Evolutionary conservation across 2,329 filamentous ascomycete genomes (phyloP).

Genomic region (Myotisia sp.): DNA sequence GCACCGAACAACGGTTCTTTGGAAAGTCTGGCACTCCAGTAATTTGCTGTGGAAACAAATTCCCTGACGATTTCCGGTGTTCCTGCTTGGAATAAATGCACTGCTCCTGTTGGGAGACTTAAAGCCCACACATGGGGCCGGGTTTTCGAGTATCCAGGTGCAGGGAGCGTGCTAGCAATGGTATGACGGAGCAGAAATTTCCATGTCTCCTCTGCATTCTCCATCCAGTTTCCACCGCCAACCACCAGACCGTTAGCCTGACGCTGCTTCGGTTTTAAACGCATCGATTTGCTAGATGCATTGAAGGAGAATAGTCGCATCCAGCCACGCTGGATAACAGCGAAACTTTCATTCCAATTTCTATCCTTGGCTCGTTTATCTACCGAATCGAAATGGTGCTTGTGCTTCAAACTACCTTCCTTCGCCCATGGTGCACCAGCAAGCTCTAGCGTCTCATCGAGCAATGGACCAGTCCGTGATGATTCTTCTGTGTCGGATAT

Average conservation of each 20-base stretch:
- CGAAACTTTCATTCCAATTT: slow-evolving; percentile 90
- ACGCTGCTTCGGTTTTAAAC: slow-evolving; percentile 41
- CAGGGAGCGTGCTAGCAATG: slow-evolving; percentile 74
- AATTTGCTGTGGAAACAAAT: slow-evolving; percentile 88
- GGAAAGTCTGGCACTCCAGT: slow-evolving; percentile 89
- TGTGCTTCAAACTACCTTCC: slow-evolving; percentile 89
- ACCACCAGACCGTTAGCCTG: slow-evolving; percentile 53
- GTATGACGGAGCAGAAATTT: slow-evolving; percentile 82
- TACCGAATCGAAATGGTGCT: slow-evolving; percentile 80
- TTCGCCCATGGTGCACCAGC: slow-evolving; percentile 96
- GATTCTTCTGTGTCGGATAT: slow-evolving; percentile 45
- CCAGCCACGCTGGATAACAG: slow-evolving; percentile 86
- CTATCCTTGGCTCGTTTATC: slow-evolving; percentile 89
- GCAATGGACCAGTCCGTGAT: slow-evolving; percentile 51
- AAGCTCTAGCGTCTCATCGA: slow-evolving; percentile 84
- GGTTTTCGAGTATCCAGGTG: slow-evolving; percentile 82
- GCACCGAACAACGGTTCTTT: slow-evolving; percentile 87
- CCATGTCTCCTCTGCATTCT: slow-evolving; percentile 81
- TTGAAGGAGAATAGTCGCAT: slow-evolving; percentile 90
- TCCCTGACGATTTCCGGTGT: slow-evolving; percentile 89
- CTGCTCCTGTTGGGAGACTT: slow-evolving; percentile 78
- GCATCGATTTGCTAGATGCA: slow-evolving; percentile 55
- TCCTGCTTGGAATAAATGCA: slow-evolving; percentile 96
- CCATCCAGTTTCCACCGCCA: slow-evolving; percentile 95
- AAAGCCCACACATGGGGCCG: slow-evolving; percentile 89